A percentile compares a stretch with the other conserved stretches of the same genome.
These are phyloP conservation scores for Coccomyxa subellipsoidea DNA, from an alignment of 163 green algal genomes.

Conservation along the genomic window DNA sequence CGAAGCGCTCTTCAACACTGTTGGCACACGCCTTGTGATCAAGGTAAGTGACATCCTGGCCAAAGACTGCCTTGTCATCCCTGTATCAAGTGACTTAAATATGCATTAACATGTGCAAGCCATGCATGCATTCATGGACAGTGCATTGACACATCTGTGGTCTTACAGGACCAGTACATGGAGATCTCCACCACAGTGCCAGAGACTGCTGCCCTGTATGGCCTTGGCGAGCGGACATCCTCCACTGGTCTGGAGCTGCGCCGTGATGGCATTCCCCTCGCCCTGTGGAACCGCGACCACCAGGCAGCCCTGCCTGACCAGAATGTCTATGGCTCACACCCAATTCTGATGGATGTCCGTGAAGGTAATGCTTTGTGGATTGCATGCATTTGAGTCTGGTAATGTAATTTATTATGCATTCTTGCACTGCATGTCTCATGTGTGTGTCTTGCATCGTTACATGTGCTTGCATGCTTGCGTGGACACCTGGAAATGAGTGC, in stretches of 20 bases:
- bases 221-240: conserved; percentile 22
- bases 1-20: conserved; percentile 1
- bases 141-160: neutral
- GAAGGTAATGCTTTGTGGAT: conserved; percentile 26
- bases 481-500: too few relatives aligned
- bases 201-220: conserved; percentile 29
- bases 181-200: conserved; percentile 36
- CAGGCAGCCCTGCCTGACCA: conserved; percentile 27
- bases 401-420: too few relatives aligned
- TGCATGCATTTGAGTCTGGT: too few relatives aligned
- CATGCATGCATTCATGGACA: neutral
- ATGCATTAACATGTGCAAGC: too few relatives aligned
- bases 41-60: neutral
- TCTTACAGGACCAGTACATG: conserved; percentile 47
- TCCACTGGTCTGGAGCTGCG: conserved; percentile 16
- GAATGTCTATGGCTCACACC: conserved; percentile 47
- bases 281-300: conserved; percentile 46
- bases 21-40: neutral
- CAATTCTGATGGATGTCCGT: conserved; percentile 37
- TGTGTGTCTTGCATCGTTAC: neutral
- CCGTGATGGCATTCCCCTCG: conserved; percentile 23
- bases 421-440: neutral
- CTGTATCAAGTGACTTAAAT: too few relatives aligned
- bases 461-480: too few relatives aligned
- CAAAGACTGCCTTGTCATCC: too few relatives aligned